Base-by-base conservation (phyloP, 2,329 filamentous ascomycete species). In the Diaporthe vaccinii region DNA sequence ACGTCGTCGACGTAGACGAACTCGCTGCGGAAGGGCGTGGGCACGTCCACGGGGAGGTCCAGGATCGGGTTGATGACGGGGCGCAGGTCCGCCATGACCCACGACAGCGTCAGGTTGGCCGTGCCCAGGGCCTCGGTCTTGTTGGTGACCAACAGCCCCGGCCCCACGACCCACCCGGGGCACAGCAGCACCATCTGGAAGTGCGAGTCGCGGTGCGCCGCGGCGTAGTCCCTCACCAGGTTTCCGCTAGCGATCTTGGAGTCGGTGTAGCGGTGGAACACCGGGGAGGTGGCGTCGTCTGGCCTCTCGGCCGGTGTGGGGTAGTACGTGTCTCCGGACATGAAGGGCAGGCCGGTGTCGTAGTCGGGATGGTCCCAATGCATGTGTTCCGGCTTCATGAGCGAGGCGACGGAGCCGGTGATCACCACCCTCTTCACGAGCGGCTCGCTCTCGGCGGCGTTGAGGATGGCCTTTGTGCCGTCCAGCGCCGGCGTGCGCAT, bases 161-260 rank as follows among this genome's bases (percentile, higher is more conserved):
- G 72, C 9, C 72, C 72, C 4, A 74, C 20, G 28, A 68, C 15
- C 72, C 72, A 74, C 5, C 46, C 61, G 22, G 72, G 72, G n/a
- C 72, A 74, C 14, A 74, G 51, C 7, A 74, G 20, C 22, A 74
- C 61, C n/a, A 49, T n/a, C 61, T 68, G 36, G 39, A 74, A 74
- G 20, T 59, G 72, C 4, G 72, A 67, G 46, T 67, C 44, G 34
- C 46, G 71, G 71, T 73, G 59, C 25, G 71, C 59, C 5, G 71
- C 58, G 4, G 58, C 71, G 46, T 67, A 67, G 49, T 73, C 71
- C 31, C 36, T 67, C n/a, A 67, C 58, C 2, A 73, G 46, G n/a
- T 73, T 62, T 1, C 46, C 49, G 59, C 59, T 67, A 15, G 71
- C 71, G 49, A 39, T 53, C 71, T 73, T 73, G 34, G 71, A 73